Evolutionary conservation across 2,329 filamentous ascomycete species (phyloP).

Genomic region (Aspergillus sclerotialis): DNA sequence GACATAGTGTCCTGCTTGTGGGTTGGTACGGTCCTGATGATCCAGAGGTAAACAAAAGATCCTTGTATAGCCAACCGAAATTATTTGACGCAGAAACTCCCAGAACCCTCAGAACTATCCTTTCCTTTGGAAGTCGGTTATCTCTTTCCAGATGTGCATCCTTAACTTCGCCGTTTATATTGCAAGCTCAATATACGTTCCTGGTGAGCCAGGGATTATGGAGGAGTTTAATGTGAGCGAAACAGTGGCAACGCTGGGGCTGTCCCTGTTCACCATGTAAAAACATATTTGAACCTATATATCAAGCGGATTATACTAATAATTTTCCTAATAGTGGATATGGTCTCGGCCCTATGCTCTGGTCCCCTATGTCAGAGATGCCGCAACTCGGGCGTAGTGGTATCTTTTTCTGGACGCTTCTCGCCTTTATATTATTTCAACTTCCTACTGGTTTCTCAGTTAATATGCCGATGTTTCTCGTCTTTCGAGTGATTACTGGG

Average conservation of each 20-base stretch:
- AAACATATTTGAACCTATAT: too few relatives aligned
- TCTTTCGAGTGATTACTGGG: conserved; percentile 45
- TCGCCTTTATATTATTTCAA: conserved; percentile 43
- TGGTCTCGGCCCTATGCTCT: conserved; percentile 40
- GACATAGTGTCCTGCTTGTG: too few relatives aligned
- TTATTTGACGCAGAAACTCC: too few relatives aligned
- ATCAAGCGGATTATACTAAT: too few relatives aligned
- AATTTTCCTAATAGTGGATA: too few relatives aligned
- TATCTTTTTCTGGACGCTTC: conserved; percentile 42
- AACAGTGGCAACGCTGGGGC: conserved; percentile 41
- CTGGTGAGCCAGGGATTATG: conserved; percentile 35
- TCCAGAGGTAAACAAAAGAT: too few relatives aligned
- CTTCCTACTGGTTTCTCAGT: conserved; percentile 38
- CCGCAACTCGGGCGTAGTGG: conserved; percentile 43
- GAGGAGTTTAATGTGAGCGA: conserved; percentile 36
- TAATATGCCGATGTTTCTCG: conserved; percentile 46
- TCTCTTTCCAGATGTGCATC: conserved; percentile 43
- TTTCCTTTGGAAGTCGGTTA: conserved; percentile 34
- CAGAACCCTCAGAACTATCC: conserved; percentile 45
- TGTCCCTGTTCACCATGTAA: conserved; percentile 44
- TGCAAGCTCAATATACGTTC: conserved; percentile 43
- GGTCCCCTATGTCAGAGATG: conserved; percentile 40
- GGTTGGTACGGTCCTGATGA: too few relatives aligned
- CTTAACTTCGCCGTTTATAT: conserved; percentile 45
- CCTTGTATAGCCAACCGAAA: too few relatives aligned